Evolutionary conservation across 1,284 basidiomycete species (phyloP), one percentile per base, ranked within the genome.

Genomic region (Malassezia restricta): DNA sequence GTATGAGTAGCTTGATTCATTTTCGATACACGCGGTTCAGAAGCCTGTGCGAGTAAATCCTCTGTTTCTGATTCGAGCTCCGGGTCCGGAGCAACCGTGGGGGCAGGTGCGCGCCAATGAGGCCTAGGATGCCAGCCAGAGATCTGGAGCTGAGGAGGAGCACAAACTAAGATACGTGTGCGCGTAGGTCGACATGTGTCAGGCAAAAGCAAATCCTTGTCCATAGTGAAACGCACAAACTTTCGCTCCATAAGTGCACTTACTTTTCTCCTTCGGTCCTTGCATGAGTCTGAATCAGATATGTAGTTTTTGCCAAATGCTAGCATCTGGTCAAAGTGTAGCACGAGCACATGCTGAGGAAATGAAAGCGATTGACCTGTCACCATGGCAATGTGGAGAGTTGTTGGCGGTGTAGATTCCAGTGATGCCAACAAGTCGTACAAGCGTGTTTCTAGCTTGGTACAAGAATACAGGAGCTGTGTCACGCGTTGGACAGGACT

Each of bases 231-330:
- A 12, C 63, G 55, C 5, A 63, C 57, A 15, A 65, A 61, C 49
- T 59, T 60, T 43, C 64, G 62, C 30, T 64, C 64, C 49, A 63
- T 56, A 15, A 57, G 49, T 41, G 42, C 50, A 43, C 54, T 52
- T n/a, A 54, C 58, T 44, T 63, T 65, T 31, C 51, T 41, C 15
- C 61, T 49, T 11, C 56, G 61, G 20, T 40, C 41, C 11, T 54
- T 32, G 37, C 54, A 45, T 11, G 50, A 40, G 8, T 32, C 14
- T 3, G 56, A 29, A 8, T 55, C 58, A 11, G 33, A 20, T n/a
- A 38, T 8, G 5, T 9, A 9, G 12, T 37, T 37, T 12, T 17
- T n/a, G 6, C 35, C 35, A 12, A 17, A n/a, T 8, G 39, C 12
- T n/a, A 40, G 12, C 39, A 40, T 40, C 11, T 40, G 14, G 24